Conservation (phyloP, 169 alveolate genomes). For the Plasmodium sp. region DNA sequence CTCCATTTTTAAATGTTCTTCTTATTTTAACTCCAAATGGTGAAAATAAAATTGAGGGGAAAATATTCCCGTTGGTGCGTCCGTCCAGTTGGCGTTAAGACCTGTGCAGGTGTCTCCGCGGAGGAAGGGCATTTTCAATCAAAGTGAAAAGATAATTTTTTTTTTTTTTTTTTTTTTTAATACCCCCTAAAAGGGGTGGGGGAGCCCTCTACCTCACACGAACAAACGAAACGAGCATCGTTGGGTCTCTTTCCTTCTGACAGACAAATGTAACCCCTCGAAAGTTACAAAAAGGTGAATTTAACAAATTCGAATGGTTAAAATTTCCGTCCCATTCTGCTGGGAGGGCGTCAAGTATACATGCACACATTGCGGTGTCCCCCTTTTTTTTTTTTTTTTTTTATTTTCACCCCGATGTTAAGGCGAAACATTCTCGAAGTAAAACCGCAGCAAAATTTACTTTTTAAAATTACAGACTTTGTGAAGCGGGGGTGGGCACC, state of each 20-base stretch:
- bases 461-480: background rate
- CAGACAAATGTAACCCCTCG: background rate
- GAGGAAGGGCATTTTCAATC: background rate
- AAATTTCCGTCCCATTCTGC: background rate
- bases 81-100: background rate
- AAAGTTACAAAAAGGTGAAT: background rate
- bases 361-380: background rate
- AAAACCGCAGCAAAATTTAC: background rate
- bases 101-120: background rate
- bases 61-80: background rate
- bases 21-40: background rate
- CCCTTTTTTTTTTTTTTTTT: background rate
- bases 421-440: background rate
- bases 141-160: background rate
- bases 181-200: background rate
- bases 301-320: background rate
- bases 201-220: background rate
- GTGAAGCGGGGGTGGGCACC: background rate
- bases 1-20: background rate
- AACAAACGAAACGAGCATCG: background rate
- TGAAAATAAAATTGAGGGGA: background rate
- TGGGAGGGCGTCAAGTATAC: background rate
- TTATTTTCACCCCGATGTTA: background rate
- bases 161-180: background rate
- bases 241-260: background rate